Conservation (phyloP, 495 filamentous ascomycete species). For the Aspergillus heteromorphus region DNA sequence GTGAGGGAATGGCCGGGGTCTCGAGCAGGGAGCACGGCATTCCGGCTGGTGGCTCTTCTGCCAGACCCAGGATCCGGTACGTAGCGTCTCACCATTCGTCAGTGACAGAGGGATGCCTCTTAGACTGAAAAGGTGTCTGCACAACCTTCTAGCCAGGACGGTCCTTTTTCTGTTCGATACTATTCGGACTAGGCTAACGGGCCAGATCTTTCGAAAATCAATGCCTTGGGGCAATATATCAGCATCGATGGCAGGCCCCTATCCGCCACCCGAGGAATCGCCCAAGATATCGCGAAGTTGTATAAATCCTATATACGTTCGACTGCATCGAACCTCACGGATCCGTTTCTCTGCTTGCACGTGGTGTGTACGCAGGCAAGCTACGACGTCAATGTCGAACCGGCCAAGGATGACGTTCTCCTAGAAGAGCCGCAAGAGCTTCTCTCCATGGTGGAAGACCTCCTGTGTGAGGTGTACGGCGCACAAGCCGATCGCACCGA, state of each 20-base stretch:
- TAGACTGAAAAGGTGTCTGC: not conserved
- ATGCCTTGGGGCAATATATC: conserved; percentile 56
- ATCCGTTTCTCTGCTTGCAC: conserved; percentile 71
- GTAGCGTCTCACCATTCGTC: no score
- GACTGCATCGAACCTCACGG: conserved; percentile 31
- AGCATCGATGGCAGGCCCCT: conserved; percentile 78
- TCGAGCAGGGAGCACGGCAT: conserved; percentile 14
- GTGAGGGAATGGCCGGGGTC: conserved; percentile 24
- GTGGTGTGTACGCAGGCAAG: conserved; percentile 62
- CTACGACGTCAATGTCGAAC: conserved; percentile 89
- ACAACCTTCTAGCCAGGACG: no score
- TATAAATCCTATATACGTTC: conserved; percentile 56
- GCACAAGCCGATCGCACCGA: conserved; percentile 3
- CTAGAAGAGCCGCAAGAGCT: conserved; percentile 60
- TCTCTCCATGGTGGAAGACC: conserved; percentile 43
- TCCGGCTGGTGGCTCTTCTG: conserved; percentile 54
- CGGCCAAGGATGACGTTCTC: conserved; percentile 81
- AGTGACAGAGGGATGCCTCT: no score
- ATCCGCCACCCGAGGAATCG: conserved; percentile 53
- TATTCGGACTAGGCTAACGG: conserved; percentile 8
- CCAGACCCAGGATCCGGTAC: conserved; percentile 46
- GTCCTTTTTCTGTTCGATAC: no score
- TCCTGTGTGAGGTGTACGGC: conserved; percentile 55
- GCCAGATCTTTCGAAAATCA: conserved; percentile 48
- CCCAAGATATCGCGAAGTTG: conserved; percentile 58